Conservation (phyloP, 1,139 yeast species). For the Nakaseomyces glabratus region DNA sequence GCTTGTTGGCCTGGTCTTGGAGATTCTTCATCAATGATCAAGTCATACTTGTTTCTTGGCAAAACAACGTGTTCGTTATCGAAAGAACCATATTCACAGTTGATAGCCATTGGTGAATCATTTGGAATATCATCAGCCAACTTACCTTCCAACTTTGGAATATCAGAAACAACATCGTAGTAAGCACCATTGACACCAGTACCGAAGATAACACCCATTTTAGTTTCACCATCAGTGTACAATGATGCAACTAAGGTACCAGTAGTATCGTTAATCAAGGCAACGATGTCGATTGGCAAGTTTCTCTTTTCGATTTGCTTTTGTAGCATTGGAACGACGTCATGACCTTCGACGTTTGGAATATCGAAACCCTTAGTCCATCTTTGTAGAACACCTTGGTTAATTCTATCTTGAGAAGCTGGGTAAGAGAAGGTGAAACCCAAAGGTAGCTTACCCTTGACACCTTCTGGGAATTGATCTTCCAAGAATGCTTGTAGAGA, state of each 20-base stretch:
- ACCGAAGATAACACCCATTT: conserved; percentile 94
- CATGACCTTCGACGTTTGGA: conserved; percentile 86
- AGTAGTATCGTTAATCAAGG: conserved; percentile 92
- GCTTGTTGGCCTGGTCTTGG: conserved; percentile 97
- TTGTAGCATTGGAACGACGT: conserved; percentile 88
- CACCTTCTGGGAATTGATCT: conserved; percentile 58
- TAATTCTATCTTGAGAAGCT: conserved; percentile 73
- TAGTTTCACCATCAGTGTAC: conserved; percentile 80
- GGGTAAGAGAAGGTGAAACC: conserved; percentile 97
- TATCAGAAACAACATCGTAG: conserved; percentile 64
- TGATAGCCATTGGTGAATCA: conserved; percentile 82
- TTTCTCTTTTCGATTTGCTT: conserved; percentile 52
- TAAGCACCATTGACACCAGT: conserved; percentile 98
- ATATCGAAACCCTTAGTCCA: conserved; percentile 99
- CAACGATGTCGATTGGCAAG: conserved; percentile 79
- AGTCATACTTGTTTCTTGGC: conserved; percentile 87
- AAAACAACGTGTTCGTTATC: conserved; percentile 78
- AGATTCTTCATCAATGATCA: conserved; percentile 68
- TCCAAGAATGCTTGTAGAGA: conserved; percentile 57
- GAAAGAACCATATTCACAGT: conserved; percentile 97
- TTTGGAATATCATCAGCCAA: conserved; percentile 52
- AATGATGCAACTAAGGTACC: conserved; percentile 95
- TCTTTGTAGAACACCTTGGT: conserved; percentile 79
- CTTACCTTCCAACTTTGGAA: conserved; percentile 76
- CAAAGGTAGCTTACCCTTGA: conserved; percentile 47